Percentiles rank a stretch among this genome's conserved stretches.
phyloP scores from a whole-genome alignment of 352 stramenopile species.

The Aphanomyces euteiches region DNA sequence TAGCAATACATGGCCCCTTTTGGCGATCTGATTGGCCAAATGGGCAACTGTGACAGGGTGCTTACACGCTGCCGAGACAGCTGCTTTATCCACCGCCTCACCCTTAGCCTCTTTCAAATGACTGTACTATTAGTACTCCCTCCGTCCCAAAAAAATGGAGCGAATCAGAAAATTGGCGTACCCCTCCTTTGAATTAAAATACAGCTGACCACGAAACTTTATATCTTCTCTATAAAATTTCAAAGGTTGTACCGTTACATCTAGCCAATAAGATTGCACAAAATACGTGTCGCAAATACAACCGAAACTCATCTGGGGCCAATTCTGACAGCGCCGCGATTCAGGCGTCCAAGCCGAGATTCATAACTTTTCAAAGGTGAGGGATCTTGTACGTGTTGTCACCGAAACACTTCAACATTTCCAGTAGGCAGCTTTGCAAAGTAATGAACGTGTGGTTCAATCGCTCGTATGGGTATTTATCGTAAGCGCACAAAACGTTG shows the following conservation, averaged over 20 bases:
- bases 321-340: constrained; percentile 6
- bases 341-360: not conserved
- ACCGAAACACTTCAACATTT: not conserved
- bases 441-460: constrained; percentile 3
- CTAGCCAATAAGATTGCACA: not conserved
- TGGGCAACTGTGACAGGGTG: too few species aligned
- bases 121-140: too few species aligned
- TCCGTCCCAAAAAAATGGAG: constrained; percentile 1
- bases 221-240: constrained; percentile 1
- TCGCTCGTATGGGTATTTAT: not conserved
- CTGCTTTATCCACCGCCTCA: too few species aligned
- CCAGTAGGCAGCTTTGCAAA: not conserved
- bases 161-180: not conserved
- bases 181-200: not conserved
- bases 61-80: too few species aligned
- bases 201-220: not conserved
- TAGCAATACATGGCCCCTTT: too few species aligned
- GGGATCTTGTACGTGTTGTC: constrained; percentile 22
- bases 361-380: constrained; percentile 4
- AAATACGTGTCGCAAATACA: not conserved
- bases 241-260: not conserved
- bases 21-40: too few species aligned
- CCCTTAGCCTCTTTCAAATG: too few species aligned
- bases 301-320: not conserved
- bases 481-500: not conserved